A percentile compares a stretch with the other conserved stretches of the same genome.
phyloP scores from a whole-genome alignment of 2,329 filamentous ascomycete species.

The Penicillium sp. region DNA sequence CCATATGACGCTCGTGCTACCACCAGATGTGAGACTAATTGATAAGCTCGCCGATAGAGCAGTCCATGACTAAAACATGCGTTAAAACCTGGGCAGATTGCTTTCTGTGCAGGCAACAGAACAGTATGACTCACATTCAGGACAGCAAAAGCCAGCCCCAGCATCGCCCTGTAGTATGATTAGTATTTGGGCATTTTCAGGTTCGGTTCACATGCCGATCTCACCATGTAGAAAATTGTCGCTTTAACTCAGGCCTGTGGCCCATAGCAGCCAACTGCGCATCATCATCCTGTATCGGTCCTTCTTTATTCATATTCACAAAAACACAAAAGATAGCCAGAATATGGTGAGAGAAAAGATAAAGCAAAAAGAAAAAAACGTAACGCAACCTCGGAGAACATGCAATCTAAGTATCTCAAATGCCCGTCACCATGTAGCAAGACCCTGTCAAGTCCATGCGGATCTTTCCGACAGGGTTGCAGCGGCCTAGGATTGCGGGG shows the following conservation, averaged over 20 bases:
- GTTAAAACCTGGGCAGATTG: background rate
- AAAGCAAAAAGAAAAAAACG: background rate
- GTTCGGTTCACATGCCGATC: background rate
- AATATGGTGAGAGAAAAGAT: background rate
- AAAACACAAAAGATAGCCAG: background rate
- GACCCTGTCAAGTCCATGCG: slow-evolving; percentile 4
- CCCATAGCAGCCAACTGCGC: slow-evolving; percentile 43
- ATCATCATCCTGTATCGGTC: slow-evolving; percentile 20
- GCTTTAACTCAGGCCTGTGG: slow-evolving; percentile 57
- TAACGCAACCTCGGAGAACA: background rate
- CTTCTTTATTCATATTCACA: slow-evolving; percentile 16
- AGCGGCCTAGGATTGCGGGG: slow-evolving; percentile 13
- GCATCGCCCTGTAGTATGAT: slow-evolving; percentile 49
- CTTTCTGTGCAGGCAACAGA: background rate
- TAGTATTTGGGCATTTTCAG: background rate
- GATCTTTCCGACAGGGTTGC: slow-evolving; percentile 16
- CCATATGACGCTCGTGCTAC: slow-evolving; percentile 72
- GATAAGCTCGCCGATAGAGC: slow-evolving; percentile 59
- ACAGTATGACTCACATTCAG: slow-evolving; percentile 46
- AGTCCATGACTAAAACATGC: slow-evolving; percentile 53
- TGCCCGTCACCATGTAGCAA: background rate
- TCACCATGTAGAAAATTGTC: slow-evolving; percentile 57
- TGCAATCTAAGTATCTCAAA: slow-evolving; percentile 8
- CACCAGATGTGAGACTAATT: slow-evolving; percentile 69
- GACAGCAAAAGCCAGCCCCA: slow-evolving; percentile 62